phyloP scores from a whole-genome alignment of 2,329 filamentous ascomycete genomes.

The Metarhizium brunneum region DNA sequence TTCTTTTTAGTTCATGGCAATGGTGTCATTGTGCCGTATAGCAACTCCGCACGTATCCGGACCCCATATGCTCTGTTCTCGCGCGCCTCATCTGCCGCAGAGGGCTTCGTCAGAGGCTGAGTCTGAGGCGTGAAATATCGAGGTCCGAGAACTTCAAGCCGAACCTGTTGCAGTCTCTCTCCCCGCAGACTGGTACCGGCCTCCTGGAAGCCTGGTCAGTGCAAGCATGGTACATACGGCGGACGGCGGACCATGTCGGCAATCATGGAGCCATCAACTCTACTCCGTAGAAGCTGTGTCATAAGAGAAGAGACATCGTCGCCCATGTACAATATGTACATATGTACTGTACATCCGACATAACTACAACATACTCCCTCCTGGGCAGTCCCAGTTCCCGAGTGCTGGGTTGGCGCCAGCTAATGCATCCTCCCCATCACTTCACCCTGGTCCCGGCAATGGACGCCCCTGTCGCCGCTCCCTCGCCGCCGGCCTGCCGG shows the following conservation, averaged over 20 bases:
- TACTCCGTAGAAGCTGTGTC: neutral
- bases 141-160: neutral
- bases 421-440: neutral
- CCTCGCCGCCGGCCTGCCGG: neutral
- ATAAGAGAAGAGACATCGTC: neutral
- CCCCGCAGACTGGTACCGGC: neutral
- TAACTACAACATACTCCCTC: neutral
- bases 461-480: neutral
- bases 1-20: neutral
- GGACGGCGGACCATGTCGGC: neutral
- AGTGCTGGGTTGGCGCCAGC: slow-evolving; percentile 1
- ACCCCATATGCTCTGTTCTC: neutral
- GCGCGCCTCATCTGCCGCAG: neutral
- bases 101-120: neutral
- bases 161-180: neutral
- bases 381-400: neutral
- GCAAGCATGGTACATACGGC: neutral
- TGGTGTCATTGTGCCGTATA: slow-evolving; percentile 1
- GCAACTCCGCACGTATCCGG: slow-evolving; percentile 2
- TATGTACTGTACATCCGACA: neutral
- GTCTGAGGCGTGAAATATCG: neutral
- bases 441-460: slow-evolving; percentile 2
- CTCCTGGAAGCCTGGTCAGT: neutral
- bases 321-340: neutral
- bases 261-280: neutral